phyloP scores from a whole-genome alignment of 192 early-diverging fungal genomes.

The Backusella tarrabulga region DNA sequence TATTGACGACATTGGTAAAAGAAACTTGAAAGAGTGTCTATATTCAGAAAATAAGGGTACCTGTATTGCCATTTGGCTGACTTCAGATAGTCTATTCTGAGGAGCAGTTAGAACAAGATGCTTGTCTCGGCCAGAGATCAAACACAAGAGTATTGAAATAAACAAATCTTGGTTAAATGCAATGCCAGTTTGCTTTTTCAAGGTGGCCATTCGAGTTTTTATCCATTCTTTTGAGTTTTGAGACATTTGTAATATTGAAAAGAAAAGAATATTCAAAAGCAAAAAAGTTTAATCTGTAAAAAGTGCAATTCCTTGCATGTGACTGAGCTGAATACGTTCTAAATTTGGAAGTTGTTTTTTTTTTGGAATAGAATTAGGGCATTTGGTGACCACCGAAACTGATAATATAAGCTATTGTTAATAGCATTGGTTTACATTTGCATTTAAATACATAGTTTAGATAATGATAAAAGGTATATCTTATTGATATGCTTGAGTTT shows the following conservation, averaged over 20 bases:
- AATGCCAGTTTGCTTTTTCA: conserved; percentile 40
- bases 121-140: conserved; percentile 44
- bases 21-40: no score
- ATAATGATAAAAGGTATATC: neutral
- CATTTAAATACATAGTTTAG: neutral
- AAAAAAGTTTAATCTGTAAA: neutral
- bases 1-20: conserved; percentile 12
- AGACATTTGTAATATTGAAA: conserved; percentile 1
- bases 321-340: neutral
- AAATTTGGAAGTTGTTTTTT: conserved; percentile 5
- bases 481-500: neutral
- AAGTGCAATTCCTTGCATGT: neutral
- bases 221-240: conserved; percentile 42
- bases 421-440: no score
- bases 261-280: neutral
- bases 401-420: neutral
- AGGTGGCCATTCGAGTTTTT: conserved; percentile 39
- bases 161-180: conserved; percentile 54
- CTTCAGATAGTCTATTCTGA: conserved; percentile 39
- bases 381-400: neutral
- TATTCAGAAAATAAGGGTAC: conserved; percentile 13
- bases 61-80: conserved; percentile 46
- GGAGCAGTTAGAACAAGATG: conserved; percentile 48
- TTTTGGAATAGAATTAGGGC: neutral
- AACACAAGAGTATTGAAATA: conserved; percentile 54